Conservation (phyloP, 139 green algal species). For the Micromonas commoda region DNA sequence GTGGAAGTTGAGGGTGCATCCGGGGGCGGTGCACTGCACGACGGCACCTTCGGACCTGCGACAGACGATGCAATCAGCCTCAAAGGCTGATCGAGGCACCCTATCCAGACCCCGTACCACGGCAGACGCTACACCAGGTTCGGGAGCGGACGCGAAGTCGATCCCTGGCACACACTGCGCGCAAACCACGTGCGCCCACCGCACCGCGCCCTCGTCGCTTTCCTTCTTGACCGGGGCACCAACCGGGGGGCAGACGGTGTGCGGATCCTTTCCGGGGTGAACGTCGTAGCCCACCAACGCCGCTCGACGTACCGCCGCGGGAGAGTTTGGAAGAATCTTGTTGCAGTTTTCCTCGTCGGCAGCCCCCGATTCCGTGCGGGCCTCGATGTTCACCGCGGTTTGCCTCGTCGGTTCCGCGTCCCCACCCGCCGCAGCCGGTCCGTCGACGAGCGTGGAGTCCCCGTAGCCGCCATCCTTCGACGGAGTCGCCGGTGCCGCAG, state of each 20-base stretch:
- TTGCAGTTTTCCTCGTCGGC: no score
- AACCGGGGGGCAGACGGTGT: no score
- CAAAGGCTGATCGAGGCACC: background rate
- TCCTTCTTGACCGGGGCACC: background rate
- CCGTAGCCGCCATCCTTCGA: no score
- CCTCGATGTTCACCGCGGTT: no score
- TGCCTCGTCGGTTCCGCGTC: no score
- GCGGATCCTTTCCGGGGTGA: no score
- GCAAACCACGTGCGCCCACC: conserved; percentile 71
- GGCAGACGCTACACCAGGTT: background rate
- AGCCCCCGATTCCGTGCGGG: no score
- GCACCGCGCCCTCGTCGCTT: conserved; percentile 16
- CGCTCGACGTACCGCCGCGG: no score
- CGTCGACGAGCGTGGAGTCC: no score
- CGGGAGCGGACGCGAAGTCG: background rate
- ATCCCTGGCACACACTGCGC: conserved; percentile 41
- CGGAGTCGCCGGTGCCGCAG: background rate
- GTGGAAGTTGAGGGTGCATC: conserved; percentile 60
- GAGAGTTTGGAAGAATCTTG: no score
- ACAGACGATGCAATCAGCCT: background rate
- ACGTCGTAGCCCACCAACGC: no score
- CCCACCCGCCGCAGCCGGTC: no score
- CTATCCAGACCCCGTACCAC: background rate
- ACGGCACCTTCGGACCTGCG: conserved; percentile 19
- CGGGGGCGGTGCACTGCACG: conserved; percentile 30